Evolutionary conservation across 768 basidiomycete genomes (phyloP).

Genomic region (Suillus discolor): DNA sequence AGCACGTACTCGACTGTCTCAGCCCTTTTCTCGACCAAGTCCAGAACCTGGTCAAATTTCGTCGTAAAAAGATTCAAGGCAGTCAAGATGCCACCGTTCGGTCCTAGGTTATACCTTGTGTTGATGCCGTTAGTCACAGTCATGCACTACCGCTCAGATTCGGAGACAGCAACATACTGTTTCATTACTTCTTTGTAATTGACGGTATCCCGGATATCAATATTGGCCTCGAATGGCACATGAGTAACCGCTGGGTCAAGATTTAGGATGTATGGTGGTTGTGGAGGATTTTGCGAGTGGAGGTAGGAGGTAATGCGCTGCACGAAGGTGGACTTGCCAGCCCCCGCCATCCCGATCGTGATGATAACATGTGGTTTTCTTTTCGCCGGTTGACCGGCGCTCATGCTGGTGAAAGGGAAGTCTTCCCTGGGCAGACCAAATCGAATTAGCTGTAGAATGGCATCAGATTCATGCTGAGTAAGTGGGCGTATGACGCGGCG

Average conservation of each 20-base stretch:
- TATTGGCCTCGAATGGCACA: constrained; percentile 93
- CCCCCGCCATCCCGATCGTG: constrained; percentile 95
- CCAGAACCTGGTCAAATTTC: constrained; percentile 96
- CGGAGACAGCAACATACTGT: constrained; percentile 72
- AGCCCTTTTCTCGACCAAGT: constrained; percentile 87
- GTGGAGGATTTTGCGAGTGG: constrained; percentile 61
- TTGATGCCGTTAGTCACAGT: too few relatives aligned
- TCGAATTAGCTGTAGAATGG: background rate
- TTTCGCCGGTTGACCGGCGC: constrained; percentile 9
- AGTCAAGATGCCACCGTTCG: constrained; percentile 97
- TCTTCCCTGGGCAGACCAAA: background rate
- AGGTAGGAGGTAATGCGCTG: constrained; percentile 93
- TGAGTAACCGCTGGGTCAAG: constrained; percentile 95
- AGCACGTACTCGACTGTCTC: constrained; percentile 80
- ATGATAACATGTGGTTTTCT: constrained; percentile 81
- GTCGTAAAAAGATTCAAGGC: constrained; percentile 98
- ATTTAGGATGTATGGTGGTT: constrained; percentile 95
- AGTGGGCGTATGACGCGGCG: background rate
- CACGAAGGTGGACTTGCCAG: constrained; percentile 97
- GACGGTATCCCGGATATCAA: constrained; percentile 97
- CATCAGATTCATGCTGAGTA: too few relatives aligned
- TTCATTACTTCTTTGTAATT: constrained; percentile 99
- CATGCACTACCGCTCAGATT: constrained; percentile 15
- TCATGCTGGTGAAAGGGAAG: constrained; percentile 19
- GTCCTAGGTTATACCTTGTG: constrained; percentile 98